Evolutionary conservation across 1,139 yeast genomes (phyloP), one percentile per base, ranked within the genome.

Genomic region (Blastobotrys ciferrii): DNA sequence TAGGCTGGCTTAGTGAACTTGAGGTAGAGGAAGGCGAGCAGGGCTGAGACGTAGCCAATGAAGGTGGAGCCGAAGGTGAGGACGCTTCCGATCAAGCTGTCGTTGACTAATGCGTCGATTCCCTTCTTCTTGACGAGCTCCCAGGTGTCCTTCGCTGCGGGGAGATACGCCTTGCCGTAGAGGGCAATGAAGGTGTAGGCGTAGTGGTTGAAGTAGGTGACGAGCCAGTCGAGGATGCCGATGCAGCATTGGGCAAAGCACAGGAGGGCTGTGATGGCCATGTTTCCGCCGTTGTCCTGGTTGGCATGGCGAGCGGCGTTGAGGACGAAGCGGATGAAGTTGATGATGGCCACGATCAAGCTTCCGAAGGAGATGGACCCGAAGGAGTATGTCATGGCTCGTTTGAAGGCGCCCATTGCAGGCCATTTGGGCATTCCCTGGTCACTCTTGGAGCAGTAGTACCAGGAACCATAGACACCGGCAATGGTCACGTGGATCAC

Each of bases 281-380:
- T 61, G 49, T 80, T 76, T 18, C 84, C 85, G 39, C 77, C 75
- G 36, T 57, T 57, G 31, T 62, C 60, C 20, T 61, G 57, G 44
- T 64, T 58, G 19, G 54, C 47, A 47, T 74, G 77, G 18, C 78
- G 71, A 30, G 82, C 80, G 33, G 80, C 62, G 32, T 66, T 70
- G 43, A 75, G 59, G 11, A 77, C 65, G 52, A 81, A 82, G 50
- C 80, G 77, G 35, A 83, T 57, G 25, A 85, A 71, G 62, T 87
- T 91, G 55, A 89, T 76, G 28, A 87, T 56, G 0, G 96, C 79
- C 12, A 88, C 95, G 59, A 88, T 78, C 57, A 89, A 71, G 1
- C 95, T 85, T 0, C 97, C 96, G 63, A 87, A 85, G 63, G 95
- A 84, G 48, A 91, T 84, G 2, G 96, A 87, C 0, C 98, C 97